A percentile compares a stretch with the other conserved stretches of the same genome.
phyloP scores from a whole-genome alignment of 495 filamentous ascomycete genomes.

The Tuber indicum region DNA sequence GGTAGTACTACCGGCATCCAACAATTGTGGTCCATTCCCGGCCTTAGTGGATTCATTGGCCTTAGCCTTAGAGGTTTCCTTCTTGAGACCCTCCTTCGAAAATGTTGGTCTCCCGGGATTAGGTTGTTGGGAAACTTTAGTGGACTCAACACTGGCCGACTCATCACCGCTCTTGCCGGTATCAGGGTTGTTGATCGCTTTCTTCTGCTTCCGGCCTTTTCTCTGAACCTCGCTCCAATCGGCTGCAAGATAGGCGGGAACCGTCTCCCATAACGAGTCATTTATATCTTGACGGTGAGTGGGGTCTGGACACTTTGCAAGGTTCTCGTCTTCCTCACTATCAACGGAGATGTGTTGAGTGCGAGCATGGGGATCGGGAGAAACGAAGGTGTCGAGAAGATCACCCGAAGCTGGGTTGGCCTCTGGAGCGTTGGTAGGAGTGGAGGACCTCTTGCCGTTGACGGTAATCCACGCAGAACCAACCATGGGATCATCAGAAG shows the following conservation, averaged over 20 bases:
- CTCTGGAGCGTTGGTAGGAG: conserved; percentile 11
- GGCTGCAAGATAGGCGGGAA: conserved; percentile 32
- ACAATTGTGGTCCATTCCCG: conserved; percentile 31
- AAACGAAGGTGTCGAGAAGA: conserved; percentile 50
- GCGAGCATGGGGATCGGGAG: conserved; percentile 2
- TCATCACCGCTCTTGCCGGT: conserved; percentile 29
- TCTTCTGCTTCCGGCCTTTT: conserved; percentile 38
- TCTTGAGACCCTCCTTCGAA: conserved; percentile 26
- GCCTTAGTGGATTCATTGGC: background rate
- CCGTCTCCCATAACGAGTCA: conserved; percentile 42
- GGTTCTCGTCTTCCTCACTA: conserved; percentile 32
- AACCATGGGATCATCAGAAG: conserved; percentile 39
- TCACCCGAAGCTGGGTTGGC: conserved; percentile 22
- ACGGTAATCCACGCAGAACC: conserved; percentile 44
- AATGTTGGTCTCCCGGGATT: conserved; percentile 12
- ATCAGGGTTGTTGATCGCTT: conserved; percentile 25
- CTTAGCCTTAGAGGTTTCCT: background rate
- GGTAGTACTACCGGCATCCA: conserved; percentile 26
- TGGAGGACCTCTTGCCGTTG: conserved; percentile 16
- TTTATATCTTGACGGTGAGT: conserved; percentile 40
- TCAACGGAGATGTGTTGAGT: conserved; percentile 25
- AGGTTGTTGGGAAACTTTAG: conserved; percentile 10
- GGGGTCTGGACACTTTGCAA: conserved; percentile 38
- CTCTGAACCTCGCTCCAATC: conserved; percentile 41
- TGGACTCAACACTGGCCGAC: conserved; percentile 20